These are phyloP conservation scores for Termitomyces sp. DNA, from an alignment of 768 basidiomycete genomes.

Conservation along the genomic window DNA sequence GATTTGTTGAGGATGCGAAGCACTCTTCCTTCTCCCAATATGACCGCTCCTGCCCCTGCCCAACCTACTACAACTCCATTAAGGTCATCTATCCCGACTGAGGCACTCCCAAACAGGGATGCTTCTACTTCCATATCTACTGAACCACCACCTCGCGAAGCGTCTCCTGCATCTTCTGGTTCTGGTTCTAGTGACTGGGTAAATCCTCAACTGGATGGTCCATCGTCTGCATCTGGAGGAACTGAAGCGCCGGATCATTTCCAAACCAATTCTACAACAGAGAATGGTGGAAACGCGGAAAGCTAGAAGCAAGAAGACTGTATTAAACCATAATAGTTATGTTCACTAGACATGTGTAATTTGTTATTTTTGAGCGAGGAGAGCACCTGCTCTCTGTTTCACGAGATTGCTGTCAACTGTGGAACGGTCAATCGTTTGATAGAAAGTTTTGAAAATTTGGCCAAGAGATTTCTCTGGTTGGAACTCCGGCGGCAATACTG, in stretches of 20 bases:
- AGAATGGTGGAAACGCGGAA: not conserved
- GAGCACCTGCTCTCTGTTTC: slow-evolving; percentile 42
- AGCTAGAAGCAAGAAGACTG: not conserved
- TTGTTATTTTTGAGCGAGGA: slow-evolving; percentile 24
- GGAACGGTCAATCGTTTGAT: slow-evolving; percentile 55
- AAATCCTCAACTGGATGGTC: not conserved
- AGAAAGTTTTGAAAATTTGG: slow-evolving; percentile 60
- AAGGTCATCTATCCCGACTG: slow-evolving; percentile 2
- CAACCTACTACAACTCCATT: not conserved
- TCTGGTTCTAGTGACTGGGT: slow-evolving; percentile 5
- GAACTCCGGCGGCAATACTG: slow-evolving; percentile 21
- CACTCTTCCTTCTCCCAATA: slow-evolving; percentile 46
- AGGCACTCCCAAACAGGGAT: not conserved
- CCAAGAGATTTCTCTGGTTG: slow-evolving; percentile 38
- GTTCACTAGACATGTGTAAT: not conserved
- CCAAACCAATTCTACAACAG: not conserved
- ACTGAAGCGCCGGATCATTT: not conserved
- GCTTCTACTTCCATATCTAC: not conserved
- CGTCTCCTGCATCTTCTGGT: not conserved
- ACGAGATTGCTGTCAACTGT: slow-evolving; percentile 56
- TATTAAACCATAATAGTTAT: slow-evolving; percentile 3
- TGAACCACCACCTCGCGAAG: not conserved
- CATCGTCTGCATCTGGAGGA: not conserved
- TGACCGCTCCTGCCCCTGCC: slow-evolving; percentile 9
- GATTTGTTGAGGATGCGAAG: slow-evolving; percentile 78